Conservation (phyloP, 306 rosid genomes). For the Vigna unguiculata region DNA sequence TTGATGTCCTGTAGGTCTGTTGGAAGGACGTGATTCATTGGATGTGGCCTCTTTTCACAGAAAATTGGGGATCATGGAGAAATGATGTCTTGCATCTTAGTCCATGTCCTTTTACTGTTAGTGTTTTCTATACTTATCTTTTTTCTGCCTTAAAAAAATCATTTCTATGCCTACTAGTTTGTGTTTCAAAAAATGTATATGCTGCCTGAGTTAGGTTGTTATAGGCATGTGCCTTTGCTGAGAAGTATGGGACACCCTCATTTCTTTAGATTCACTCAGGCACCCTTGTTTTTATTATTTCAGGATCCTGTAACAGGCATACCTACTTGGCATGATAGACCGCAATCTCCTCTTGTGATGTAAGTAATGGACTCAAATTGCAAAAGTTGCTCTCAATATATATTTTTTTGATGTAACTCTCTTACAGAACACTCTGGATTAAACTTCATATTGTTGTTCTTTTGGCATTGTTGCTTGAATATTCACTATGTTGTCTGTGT, state of each 20-base stretch:
- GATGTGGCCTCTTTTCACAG: conserved; percentile 95
- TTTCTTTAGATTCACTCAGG: conserved; percentile 25
- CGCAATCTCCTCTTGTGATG: conserved; percentile 72
- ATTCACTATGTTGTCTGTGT: conserved; percentile 28
- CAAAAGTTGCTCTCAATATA: conserved; percentile 3
- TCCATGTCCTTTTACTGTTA: conserved; percentile 78
- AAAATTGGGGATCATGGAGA: conserved; percentile 88
- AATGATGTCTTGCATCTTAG: conserved; percentile 66
- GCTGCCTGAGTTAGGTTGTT: conserved; percentile 32
- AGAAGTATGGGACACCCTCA: conserved; percentile 6
- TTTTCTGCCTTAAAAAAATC: conserved; percentile 10
- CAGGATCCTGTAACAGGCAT: conserved; percentile 86
- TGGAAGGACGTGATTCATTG: conserved; percentile 90
- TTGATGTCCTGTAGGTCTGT: conserved; percentile 55
- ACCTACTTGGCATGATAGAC: conserved; percentile 78
- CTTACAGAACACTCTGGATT: not conserved
- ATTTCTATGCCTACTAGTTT: conserved; percentile 23
- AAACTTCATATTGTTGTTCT: conserved; percentile 22
- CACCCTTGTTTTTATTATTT: conserved; percentile 37
- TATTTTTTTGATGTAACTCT: conserved; percentile 20
- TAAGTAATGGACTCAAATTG: conserved; percentile 48
- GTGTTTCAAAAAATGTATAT: conserved; percentile 4
- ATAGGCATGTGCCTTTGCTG: conserved; percentile 14
- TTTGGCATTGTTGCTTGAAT: conserved; percentile 31
- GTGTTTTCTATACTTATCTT: conserved; percentile 37